Base-by-base conservation (phyloP, 768 basidiomycete species). In the Auriscalpium microsporum region DNA sequence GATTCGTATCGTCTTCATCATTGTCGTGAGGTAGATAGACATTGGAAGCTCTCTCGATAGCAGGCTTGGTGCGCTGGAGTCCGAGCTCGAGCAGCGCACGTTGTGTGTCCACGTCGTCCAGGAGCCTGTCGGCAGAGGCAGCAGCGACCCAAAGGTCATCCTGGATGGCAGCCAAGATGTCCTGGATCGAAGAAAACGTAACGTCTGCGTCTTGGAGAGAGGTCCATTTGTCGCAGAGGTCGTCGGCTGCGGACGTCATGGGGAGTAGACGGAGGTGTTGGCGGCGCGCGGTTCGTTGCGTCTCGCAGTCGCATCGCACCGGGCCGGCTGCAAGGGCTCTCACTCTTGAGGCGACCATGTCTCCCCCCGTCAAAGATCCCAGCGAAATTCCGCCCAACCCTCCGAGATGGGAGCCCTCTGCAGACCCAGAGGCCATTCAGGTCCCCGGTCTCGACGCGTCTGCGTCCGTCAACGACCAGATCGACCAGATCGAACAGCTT, bases 401-500 rank as follows among this genome's bases (percentile, higher is more conserved):
- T 44, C 72, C 78, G 16, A 71, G 84, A 74, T 91, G 86, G 84
- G 73, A 75, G 58, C 86, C 88, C 8, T 81, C 75, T 33, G 59
- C 73, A 5, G 79, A 90, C 67, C 83, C 87, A 16, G 63, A 76
- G 1, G 75, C 77, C 46, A 90, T 92, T 53, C 66, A 73, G 13
- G 74, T 91, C 3, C 84, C 87, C 8, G 89, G 90, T 0, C 74
- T 92, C 38, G 86, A 92, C 63, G 79, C 78, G 1, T 75, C 72
- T 10, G 86, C 87, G 21, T 76, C 87, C 19, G 73, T 83, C 23
- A 78, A 78, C 56, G 91, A 86, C 64, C 94, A 96, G 72, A 86
- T 93, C 53, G 92, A 95, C 64, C 90, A 94, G 70, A 91, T 96
- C 56, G 94, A 98, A 69, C 94, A 96, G 67, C 77, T 94, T 64